A percentile compares a stretch with the other conserved stretches of the same genome.
Evolutionary conservation across 2,329 filamentous ascomycete species (phyloP).

Genomic region (Penicillium decumbens): DNA sequence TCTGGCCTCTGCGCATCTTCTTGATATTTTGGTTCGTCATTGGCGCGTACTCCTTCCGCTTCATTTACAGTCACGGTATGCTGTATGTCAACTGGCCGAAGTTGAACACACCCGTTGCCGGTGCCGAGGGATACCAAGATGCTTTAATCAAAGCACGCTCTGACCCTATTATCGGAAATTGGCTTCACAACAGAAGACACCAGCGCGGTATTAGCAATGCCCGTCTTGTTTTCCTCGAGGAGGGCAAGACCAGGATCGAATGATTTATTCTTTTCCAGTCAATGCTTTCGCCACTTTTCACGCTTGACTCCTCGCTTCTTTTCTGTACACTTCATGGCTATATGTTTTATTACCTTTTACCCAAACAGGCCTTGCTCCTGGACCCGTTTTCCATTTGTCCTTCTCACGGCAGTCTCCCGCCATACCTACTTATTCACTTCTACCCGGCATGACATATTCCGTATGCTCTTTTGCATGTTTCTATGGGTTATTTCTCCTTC

Average conservation of each 20-base stretch:
- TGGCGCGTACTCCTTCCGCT: conserved; percentile 66
- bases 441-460: conserved; percentile 1
- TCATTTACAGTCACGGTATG: conserved; percentile 80
- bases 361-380: neutral
- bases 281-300: neutral
- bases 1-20: conserved; percentile 79
- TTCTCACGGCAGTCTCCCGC: conserved; percentile 1
- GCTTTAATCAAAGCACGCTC: conserved; percentile 77
- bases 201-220: conserved; percentile 80
- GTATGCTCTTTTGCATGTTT: neutral
- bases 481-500: neutral
- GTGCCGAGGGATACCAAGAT: conserved; percentile 82
- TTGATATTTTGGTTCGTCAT: conserved; percentile 71
- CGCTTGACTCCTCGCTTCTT: conserved; percentile 3
- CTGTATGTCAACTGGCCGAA: conserved; percentile 99
- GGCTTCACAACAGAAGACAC: conserved; percentile 60
- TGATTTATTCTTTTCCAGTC: conserved; percentile 16
- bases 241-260: conserved; percentile 98
- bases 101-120: conserved; percentile 81
- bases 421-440: conserved; percentile 4
- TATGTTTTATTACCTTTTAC: conserved; percentile 18
- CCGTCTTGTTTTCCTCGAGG: conserved; percentile 78
- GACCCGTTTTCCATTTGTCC: conserved; percentile 8
- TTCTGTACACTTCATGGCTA: conserved; percentile 17
- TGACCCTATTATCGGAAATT: conserved; percentile 71